Evolutionary conservation across 108 stramenopile species (phyloP).

Genomic region (Fistulifera pelliculosa): DNA sequence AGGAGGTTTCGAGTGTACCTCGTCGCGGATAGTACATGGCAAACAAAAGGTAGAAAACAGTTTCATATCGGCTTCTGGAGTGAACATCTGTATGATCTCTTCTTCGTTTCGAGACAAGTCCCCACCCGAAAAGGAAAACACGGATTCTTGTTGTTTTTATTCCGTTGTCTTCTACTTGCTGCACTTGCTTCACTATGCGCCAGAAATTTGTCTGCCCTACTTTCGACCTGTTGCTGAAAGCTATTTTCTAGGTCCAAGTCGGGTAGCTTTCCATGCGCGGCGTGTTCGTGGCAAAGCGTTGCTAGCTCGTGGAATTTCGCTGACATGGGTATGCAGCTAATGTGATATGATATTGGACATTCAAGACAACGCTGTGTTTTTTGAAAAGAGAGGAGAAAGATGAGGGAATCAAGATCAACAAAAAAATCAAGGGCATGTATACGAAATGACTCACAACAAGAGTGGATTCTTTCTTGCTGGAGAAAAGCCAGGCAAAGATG

Average conservation of each 20-base stretch:
- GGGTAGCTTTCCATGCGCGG: slow-evolving; percentile 52
- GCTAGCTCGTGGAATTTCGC: slow-evolving; percentile 75
- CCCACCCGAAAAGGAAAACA: neutral
- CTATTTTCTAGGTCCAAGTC: slow-evolving; percentile 49
- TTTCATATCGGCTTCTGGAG: neutral
- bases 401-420: no score
- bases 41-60: slow-evolving; percentile 33
- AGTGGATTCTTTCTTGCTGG: neutral
- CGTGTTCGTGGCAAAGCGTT: slow-evolving; percentile 78
- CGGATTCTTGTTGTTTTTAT: slow-evolving; percentile 1
- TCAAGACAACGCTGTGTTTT: slow-evolving; percentile 61
- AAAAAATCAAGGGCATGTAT: no score
- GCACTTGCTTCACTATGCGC: neutral
- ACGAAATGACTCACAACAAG: slow-evolving; percentile 3
- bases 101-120: neutral
- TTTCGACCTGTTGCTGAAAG: slow-evolving; percentile 42
- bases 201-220: slow-evolving; percentile 30
- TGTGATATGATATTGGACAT: slow-evolving; percentile 79
- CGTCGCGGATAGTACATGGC: slow-evolving; percentile 52
- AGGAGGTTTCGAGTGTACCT: slow-evolving; percentile 67
- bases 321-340: slow-evolving; percentile 80
- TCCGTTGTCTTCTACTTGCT: no score
- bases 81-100: neutral
- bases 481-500: slow-evolving; percentile 8
- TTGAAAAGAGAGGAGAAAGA: no score